Conservation (phyloP, 495 filamentous ascomycete genomes). For the Wilcoxina mikolae region DNA sequence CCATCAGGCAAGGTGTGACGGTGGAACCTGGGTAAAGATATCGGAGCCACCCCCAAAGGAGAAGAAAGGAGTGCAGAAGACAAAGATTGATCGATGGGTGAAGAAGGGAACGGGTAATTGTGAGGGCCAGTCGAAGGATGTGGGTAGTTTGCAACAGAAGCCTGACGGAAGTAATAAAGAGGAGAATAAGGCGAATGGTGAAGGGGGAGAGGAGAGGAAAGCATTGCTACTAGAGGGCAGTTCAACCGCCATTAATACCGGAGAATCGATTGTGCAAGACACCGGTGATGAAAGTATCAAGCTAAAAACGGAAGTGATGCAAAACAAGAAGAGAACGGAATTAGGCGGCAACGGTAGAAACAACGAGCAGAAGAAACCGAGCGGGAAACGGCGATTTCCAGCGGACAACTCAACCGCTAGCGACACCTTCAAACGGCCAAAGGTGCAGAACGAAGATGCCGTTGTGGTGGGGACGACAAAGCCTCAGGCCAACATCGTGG, state of each 20-base stretch:
- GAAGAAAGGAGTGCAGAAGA: slow-evolving; percentile 10
- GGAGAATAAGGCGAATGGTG: neutral
- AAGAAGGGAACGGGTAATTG: neutral
- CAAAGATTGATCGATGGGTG: slow-evolving; percentile 5
- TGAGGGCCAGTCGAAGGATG: no score
- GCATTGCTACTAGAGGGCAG: neutral
- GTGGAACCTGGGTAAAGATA: slow-evolving; percentile 6
- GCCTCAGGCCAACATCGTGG: neutral
- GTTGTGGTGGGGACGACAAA: neutral
- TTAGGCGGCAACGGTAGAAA: neutral
- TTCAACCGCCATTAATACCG: neutral
- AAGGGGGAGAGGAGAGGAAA: neutral
- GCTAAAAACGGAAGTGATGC: neutral
- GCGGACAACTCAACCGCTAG: neutral
- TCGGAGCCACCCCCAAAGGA: slow-evolving; percentile 2
- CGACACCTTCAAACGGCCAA: neutral
- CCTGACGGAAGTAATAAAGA: neutral
- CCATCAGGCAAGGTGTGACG: neutral
- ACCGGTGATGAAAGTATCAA: neutral
- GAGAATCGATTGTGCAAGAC: neutral
- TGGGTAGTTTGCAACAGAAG: no score
- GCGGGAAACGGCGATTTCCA: neutral
- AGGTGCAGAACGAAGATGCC: neutral
- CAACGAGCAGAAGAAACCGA: neutral
- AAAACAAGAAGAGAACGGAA: neutral